Evolutionary conservation across 768 basidiomycete genomes (phyloP).

Genomic region (Russula vinacea): DNA sequence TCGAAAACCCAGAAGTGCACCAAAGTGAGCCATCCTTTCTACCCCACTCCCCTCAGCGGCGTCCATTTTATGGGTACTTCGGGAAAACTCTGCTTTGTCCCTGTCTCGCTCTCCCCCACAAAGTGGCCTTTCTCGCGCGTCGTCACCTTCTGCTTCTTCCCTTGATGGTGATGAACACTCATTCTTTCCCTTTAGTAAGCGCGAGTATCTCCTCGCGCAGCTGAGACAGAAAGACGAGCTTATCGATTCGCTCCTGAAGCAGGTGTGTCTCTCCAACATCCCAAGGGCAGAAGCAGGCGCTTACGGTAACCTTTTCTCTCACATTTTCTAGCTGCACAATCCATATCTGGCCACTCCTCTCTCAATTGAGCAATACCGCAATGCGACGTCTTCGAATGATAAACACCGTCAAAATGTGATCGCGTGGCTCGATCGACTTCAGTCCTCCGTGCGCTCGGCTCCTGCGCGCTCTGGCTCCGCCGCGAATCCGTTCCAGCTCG

Average conservation of each 20-base stretch:
- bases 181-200: constrained; percentile 54
- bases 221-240: constrained; percentile 85
- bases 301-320: not conserved
- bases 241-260: constrained; percentile 81
- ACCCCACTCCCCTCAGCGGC: not conserved
- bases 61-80: constrained; percentile 26
- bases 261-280: constrained; percentile 45
- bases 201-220: constrained; percentile 81
- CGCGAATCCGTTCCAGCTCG: constrained; percentile 43
- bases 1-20: constrained; percentile 70
- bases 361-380: constrained; percentile 72
- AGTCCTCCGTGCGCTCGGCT: constrained; percentile 55
- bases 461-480: constrained; percentile 43
- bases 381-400: constrained; percentile 75
- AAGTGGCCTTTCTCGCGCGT: not conserved
- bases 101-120: constrained; percentile 29
- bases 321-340: constrained; percentile 54
- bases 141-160: constrained; percentile 13
- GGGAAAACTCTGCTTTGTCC: constrained; percentile 36
- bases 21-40: constrained; percentile 61
- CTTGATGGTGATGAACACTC: constrained; percentile 32
- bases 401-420: constrained; percentile 62
- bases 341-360: constrained; percentile 77
- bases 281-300: not conserved
- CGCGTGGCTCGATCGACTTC: constrained; percentile 73